Evolutionary conservation across 2,329 filamentous ascomycete species (phyloP).

Genomic region (Aspergillus sp.): DNA sequence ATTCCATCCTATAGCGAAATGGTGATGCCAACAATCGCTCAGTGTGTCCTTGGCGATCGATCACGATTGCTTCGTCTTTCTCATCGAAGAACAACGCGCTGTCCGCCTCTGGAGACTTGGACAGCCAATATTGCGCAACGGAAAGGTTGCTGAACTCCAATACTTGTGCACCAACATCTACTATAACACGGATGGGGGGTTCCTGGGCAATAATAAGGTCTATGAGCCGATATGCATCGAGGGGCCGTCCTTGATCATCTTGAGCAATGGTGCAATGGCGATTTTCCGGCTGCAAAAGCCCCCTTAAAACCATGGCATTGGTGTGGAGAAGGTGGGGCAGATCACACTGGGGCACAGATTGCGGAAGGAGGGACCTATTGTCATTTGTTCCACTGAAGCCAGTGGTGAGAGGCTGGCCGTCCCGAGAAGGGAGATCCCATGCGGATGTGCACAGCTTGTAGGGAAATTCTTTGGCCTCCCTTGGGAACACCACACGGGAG

Average conservation of each 20-base stretch:
- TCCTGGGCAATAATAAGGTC: slow-evolving; percentile 40
- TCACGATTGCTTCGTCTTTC: slow-evolving; percentile 26
- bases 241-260: slow-evolving; percentile 23
- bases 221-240: slow-evolving; percentile 41
- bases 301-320: slow-evolving; percentile 63
- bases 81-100: slow-evolving; percentile 57
- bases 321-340: slow-evolving; percentile 58
- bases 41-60: slow-evolving; percentile 22
- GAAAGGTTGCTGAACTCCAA: slow-evolving; percentile 61
- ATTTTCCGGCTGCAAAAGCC: slow-evolving; percentile 58
- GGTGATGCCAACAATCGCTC: slow-evolving; percentile 56
- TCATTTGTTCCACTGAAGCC: slow-evolving; percentile 73
- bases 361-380: slow-evolving; percentile 55
- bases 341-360: slow-evolving; percentile 57
- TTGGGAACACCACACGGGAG: slow-evolving; percentile 57
- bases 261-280: slow-evolving; percentile 11
- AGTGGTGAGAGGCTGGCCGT: slow-evolving; percentile 48
- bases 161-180: slow-evolving; percentile 71
- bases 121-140: slow-evolving; percentile 57
- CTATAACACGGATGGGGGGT: slow-evolving; percentile 54
- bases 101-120: slow-evolving; percentile 22
- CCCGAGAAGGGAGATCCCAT: slow-evolving; percentile 58
- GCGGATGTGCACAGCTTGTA: slow-evolving; percentile 63
- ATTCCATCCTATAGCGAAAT: slow-evolving; percentile 54
- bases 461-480: slow-evolving; percentile 62